Conservation (phyloP, 2,329 filamentous ascomycete species). For the Verticillium nubilum region DNA sequence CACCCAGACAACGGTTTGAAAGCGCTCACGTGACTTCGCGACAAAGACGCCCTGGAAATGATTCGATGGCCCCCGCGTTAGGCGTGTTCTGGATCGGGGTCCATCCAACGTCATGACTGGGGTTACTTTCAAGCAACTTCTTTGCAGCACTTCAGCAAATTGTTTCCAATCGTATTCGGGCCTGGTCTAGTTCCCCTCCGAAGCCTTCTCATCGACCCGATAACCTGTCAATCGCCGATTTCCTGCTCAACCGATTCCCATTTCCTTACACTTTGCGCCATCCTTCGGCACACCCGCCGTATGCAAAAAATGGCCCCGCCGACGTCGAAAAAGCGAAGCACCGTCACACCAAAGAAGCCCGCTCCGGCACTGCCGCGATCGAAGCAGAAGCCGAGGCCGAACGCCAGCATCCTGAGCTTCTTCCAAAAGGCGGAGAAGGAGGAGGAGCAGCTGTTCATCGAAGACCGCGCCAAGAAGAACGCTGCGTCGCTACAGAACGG, state of each 20-base stretch:
- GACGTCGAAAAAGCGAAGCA: conserved; percentile 9
- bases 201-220: background rate
- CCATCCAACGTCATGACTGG: background rate
- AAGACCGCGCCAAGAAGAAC: conserved; percentile 5
- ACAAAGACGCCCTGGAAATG: conserved; percentile 3
- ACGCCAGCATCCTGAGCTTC: conserved; percentile 67
- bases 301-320: conserved; percentile 7
- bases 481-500: background rate
- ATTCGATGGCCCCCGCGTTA: conserved; percentile 2
- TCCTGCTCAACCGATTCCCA: background rate
- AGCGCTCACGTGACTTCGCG: conserved; percentile 6
- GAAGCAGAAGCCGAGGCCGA: conserved; percentile 38
- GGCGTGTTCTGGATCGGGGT: background rate
- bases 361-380: conserved; percentile 6
- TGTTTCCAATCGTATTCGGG: background rate
- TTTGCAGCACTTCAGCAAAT: background rate
- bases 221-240: background rate
- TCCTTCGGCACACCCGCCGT: background rate
- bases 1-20: too few species aligned
- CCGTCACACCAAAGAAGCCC: conserved; percentile 10
- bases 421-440: conserved; percentile 64
- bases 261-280: background rate
- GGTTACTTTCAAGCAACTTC: background rate
- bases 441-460: conserved; percentile 53
- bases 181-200: too few species aligned